These are phyloP conservation scores for Leucocoprinus sp. DNA, from an alignment of 768 basidiomycete species.

Conservation along the genomic window DNA sequence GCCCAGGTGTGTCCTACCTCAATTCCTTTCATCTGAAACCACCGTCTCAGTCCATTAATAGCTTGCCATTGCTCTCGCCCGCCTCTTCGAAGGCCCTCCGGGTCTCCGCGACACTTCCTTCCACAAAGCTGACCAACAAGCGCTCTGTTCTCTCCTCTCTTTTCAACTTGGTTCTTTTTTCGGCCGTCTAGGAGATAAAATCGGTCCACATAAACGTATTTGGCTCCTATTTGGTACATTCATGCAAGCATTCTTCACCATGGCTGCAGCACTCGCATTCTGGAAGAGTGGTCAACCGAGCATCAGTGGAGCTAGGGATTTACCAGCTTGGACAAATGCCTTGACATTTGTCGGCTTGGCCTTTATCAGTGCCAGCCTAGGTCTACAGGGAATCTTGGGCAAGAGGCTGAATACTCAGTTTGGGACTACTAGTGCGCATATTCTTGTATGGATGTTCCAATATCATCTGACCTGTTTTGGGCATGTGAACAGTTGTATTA, in stretches of 20 bases:
- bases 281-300: slow-evolving; percentile 60
- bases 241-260: slow-evolving; percentile 68
- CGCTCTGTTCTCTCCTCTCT: slow-evolving; percentile 67
- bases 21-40: not conserved
- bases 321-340: slow-evolving; percentile 64
- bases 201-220: slow-evolving; percentile 62
- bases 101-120: slow-evolving; percentile 50
- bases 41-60: slow-evolving; percentile 21
- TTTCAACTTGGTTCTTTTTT: slow-evolving; percentile 74
- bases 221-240: slow-evolving; percentile 73
- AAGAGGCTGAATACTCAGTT: slow-evolving; percentile 77
- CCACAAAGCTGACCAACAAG: slow-evolving; percentile 78
- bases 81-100: slow-evolving; percentile 54
- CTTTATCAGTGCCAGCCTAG: slow-evolving; percentile 76
- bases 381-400: slow-evolving; percentile 80
- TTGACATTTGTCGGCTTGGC: slow-evolving; percentile 64
- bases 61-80: slow-evolving; percentile 73
- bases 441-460: not conserved
- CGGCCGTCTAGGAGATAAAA: slow-evolving; percentile 77
- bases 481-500: slow-evolving; percentile 49
- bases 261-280: slow-evolving; percentile 60
- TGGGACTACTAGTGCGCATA: slow-evolving; percentile 58
- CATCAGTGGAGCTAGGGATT: slow-evolving; percentile 43
- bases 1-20: slow-evolving; percentile 41
- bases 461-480: not conserved